Evolutionary conservation across 73 alveolate species (phyloP), one percentile per base, ranked within the genome.

Genomic region (Paramecium pentaurelia): DNA sequence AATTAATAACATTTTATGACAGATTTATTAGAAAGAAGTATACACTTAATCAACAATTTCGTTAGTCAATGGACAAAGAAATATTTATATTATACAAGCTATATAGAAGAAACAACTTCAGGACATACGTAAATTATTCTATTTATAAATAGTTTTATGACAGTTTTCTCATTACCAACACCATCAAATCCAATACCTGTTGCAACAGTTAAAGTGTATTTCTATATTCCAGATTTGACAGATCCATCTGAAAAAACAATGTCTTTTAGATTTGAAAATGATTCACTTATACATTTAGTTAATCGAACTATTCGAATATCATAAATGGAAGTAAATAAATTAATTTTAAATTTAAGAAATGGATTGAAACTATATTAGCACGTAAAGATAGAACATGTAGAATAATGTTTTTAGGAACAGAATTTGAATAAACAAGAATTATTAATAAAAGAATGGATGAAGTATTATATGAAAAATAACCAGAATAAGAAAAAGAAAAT

Each of bases 161-260:
- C 95, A 60, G 98, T 95, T 47, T 96, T 96, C 92, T 84, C 95
- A 44, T 93, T 85, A 71, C 97, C 98, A 16, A 75, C 95, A 10
- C 34, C 92, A 9, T n/a, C 71, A 14, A 94, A 96, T 60, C 98
- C 98, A 1, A 95, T 96, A 40, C 98, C 98, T 22, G 94, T 71
- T 51, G 97, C 97, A 12, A 96, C 98, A 40, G 98, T 96, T 8
- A 95, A 95, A 87, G 97, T 94, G 4, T 87, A 95, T 84, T 96
- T 96, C 80, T 93, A 92, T 34, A 64, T 96, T 25, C 95, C 94
- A 71, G 97, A 95, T 60, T 87, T 92, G 44, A 85, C 95, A 22
- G 93, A 93, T 80, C 95, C 96, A 7, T 77, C 64, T 59, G 93
- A 77, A 30, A 86, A 92, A n/a, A 94, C 95, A 84, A 88, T 88